A percentile compares a stretch with the other conserved stretches of the same genome.
Evolutionary conservation across 2,329 filamentous ascomycete species (phyloP).

Genomic region (Penicillium crustosum): DNA sequence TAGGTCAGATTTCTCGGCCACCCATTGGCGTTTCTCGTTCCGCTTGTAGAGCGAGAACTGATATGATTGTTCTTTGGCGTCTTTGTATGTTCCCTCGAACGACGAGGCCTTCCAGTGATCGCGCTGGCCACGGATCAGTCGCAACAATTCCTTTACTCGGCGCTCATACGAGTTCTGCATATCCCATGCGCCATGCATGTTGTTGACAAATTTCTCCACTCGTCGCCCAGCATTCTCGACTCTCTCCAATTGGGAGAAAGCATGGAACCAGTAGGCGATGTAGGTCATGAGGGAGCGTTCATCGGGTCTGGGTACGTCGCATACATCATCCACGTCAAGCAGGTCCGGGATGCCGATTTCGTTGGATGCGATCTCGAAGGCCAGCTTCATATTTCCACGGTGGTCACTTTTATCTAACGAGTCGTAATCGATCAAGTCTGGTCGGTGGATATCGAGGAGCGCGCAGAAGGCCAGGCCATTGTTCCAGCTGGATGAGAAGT

Average conservation of each 20-base stretch:
- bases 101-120: conserved; percentile 73
- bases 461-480: conserved; percentile 96
- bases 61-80: conserved; percentile 82
- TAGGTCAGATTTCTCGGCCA: conserved; percentile 94
- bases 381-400: conserved; percentile 94
- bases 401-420: conserved; percentile 91
- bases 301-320: conserved; percentile 92
- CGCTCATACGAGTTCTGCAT: conserved; percentile 97
- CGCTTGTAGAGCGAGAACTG: conserved; percentile 88
- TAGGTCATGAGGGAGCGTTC: conserved; percentile 98
- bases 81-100: conserved; percentile 88
- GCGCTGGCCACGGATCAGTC: conserved; percentile 70
- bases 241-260: conserved; percentile 97
- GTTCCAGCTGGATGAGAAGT: conserved; percentile 97
- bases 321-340: conserved; percentile 96
- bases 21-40: conserved; percentile 89
- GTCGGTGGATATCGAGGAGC: conserved; percentile 91
- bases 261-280: conserved; percentile 99
- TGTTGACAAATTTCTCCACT: conserved; percentile 97
- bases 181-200: conserved; percentile 99
- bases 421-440: conserved; percentile 96
- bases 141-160: conserved; percentile 79
- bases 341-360: conserved; percentile 97
- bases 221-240: conserved; percentile 95
- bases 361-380: conserved; percentile 92